Evolutionary conservation across 2,329 filamentous ascomycete genomes (phyloP).

Genomic region (Fusarium proliferatum): DNA sequence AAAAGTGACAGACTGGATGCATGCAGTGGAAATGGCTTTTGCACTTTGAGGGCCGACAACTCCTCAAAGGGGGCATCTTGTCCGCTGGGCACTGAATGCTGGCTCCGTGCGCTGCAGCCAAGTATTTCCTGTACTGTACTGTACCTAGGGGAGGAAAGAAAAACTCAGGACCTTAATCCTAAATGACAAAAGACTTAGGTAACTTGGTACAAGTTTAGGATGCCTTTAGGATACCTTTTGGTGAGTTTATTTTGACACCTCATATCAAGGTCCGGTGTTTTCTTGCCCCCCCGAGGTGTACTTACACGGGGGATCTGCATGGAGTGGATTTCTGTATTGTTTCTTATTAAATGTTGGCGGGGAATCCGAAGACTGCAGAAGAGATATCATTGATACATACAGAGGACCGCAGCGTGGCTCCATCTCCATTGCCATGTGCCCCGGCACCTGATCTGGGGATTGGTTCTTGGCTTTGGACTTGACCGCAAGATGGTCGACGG

Average conservation of each 20-base stretch:
- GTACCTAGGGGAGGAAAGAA: not conserved
- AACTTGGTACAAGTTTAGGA: too few relatives aligned
- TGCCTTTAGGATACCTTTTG: too few relatives aligned
- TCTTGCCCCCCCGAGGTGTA: not conserved
- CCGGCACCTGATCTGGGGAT: constrained; percentile 27
- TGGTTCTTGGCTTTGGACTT: constrained; percentile 8
- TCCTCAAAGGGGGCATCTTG: constrained; percentile 1
- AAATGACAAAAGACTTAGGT: too few relatives aligned
- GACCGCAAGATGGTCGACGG: constrained; percentile 27
- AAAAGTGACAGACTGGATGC: not conserved
- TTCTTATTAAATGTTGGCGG: constrained; percentile 13
- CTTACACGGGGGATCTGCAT: constrained; percentile 20
- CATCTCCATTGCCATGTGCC: constrained; percentile 19
- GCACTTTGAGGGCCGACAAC: not conserved
- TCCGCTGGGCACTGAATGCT: not conserved
- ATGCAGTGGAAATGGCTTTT: not conserved
- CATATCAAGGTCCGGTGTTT: too few relatives aligned
- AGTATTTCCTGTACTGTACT: not conserved
- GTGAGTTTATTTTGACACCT: too few relatives aligned
- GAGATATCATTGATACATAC: not conserved
- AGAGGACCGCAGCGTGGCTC: not conserved
- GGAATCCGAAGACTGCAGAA: constrained; percentile 14
- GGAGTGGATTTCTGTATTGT: constrained; percentile 2
- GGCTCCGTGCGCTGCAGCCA: not conserved
- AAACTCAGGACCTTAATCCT: too few relatives aligned